Evolutionary conservation across 345 rosid species (phyloP).

Genomic region (Microcos paniculata): DNA sequence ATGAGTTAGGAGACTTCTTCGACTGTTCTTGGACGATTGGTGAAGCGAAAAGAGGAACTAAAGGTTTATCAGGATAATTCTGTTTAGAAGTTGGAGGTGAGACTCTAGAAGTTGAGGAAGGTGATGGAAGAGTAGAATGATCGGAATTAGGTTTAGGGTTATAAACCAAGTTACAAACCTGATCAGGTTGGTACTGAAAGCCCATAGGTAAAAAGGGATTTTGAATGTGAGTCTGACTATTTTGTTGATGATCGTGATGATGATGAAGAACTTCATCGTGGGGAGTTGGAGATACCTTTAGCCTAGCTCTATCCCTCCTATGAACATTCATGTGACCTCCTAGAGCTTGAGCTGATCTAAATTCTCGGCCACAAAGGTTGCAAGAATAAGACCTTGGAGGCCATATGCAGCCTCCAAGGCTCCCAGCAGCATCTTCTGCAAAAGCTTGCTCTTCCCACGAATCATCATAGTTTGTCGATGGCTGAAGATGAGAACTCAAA

Average conservation of each 20-base stretch:
- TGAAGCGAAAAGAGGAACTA: slow-evolving; percentile 25
- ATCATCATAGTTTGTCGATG: slow-evolving; percentile 35
- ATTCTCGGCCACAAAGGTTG: slow-evolving; percentile 81
- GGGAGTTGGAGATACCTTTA: slow-evolving; percentile 53
- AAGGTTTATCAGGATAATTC: slow-evolving; percentile 20
- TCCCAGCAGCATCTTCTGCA: slow-evolving; percentile 73
- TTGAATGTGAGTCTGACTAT: slow-evolving; percentile 16
- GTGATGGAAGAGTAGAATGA: slow-evolving; percentile 28
- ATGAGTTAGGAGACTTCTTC: slow-evolving; percentile 27
- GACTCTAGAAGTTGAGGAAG: slow-evolving; percentile 50
- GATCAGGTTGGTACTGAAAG: slow-evolving; percentile 37
- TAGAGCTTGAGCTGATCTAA: slow-evolving; percentile 87
- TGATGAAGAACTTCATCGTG: slow-evolving; percentile 31
- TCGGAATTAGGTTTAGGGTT: slow-evolving; percentile 66
- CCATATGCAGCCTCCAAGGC: slow-evolving; percentile 64
- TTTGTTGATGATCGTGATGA: slow-evolving; percentile 23
- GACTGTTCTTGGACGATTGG: slow-evolving; percentile 19
- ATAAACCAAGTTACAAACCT: slow-evolving; percentile 44
- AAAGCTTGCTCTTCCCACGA: slow-evolving; percentile 96
- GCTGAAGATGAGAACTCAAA: slow-evolving; percentile 38
- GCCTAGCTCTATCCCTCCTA: slow-evolving; percentile 87
- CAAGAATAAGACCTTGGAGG: slow-evolving; percentile 95
- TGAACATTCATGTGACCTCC: slow-evolving; percentile 98
- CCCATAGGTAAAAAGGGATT: slow-evolving; percentile 36
- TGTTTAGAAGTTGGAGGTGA: slow-evolving; percentile 32